phyloP scores from a whole-genome alignment of 1,284 basidiomycete genomes.

The Rhodotorula sp. region DNA sequence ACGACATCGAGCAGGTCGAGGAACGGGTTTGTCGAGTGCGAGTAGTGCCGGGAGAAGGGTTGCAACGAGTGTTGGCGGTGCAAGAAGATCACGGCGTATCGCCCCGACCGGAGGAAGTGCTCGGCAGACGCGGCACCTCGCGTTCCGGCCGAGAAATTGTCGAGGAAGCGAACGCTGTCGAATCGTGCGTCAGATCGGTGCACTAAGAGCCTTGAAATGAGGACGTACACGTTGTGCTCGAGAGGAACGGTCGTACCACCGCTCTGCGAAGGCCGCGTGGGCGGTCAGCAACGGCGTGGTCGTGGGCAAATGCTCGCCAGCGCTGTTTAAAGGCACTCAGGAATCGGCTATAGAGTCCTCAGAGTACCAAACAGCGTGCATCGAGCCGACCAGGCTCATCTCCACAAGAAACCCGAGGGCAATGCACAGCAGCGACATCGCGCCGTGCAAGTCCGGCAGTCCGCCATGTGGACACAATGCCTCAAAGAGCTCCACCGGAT shows the following conservation, averaged over 20 bases:
- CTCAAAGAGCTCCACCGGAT: no score
- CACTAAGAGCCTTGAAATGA: neutral
- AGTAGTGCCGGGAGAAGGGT: slow-evolving; percentile 95
- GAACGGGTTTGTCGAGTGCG: slow-evolving; percentile 96
- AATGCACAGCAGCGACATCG: no score
- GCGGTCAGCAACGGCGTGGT: slow-evolving; percentile 8
- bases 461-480: no score
- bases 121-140: slow-evolving; percentile 96
- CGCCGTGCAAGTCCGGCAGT: no score
- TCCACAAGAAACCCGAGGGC: neutral
- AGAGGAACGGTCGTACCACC: slow-evolving; percentile 93
- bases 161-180: slow-evolving; percentile 87
- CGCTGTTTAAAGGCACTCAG: no score
- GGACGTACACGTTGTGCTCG: slow-evolving; percentile 90
- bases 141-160: slow-evolving; percentile 98
- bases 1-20: slow-evolving; percentile 90
- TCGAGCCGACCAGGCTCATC: neutral
- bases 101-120: slow-evolving; percentile 82
- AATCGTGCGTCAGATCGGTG: no score
- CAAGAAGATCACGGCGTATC: slow-evolving; percentile 98
- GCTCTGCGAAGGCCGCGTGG: slow-evolving; percentile 61
- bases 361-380: neutral
- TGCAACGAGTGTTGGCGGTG: slow-evolving; percentile 95
- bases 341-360: no score
- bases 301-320: no score